Base-by-base conservation (phyloP, 2,329 filamentous ascomycete species). In the Aspergillus uvarum region DNA sequence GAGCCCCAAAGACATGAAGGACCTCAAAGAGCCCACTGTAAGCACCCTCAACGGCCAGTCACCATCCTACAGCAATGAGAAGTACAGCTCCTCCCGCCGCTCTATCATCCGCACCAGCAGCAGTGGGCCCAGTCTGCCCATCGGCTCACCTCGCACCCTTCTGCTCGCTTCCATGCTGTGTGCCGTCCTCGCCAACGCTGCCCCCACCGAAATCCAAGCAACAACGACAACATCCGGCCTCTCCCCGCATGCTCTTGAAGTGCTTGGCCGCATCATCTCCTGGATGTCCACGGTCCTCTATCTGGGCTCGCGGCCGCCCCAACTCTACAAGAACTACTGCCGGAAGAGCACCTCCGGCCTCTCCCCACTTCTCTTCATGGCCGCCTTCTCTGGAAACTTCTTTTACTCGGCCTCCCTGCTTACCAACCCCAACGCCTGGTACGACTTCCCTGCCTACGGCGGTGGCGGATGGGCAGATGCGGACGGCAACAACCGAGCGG, bases 371-470 rank as follows among this genome's bases (percentile, higher is more conserved):
- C 81, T 89, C 52, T 89, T 89, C 75, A 77, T 83, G 44, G 87
- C 87, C 5, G 87, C 87, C 3, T 89, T 89, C 70, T 83, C 83
- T 67, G 87, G 87, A 2, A 89, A 89, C 68, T 75, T 88, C 47
- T 89, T 88, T 77, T 89, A 89, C 76, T 87, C 85, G 10, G 73
- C 78, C 29, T 87, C 86, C 0, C 75, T 89, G 4, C 72, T 87
- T 35, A 82, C 85, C 2, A 89, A 89, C 68, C 87, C 87, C 2
- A 83, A 83, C 62, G 86, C 83, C 7, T 89, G 87, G 87, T 72
- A 72, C 52, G 79, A 85, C 64, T 85, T 82, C 56, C 76, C 77
- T 0, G 76, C 87, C 0, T 80, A 86, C 67, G 85, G 85, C 22
- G 78, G 80, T 7, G 81, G 84, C 51, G 85, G 85, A 58, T 88